These are phyloP conservation scores for Phytophthora vignae DNA, from an alignment of 352 stramenopile species.

Conservation along the genomic window DNA sequence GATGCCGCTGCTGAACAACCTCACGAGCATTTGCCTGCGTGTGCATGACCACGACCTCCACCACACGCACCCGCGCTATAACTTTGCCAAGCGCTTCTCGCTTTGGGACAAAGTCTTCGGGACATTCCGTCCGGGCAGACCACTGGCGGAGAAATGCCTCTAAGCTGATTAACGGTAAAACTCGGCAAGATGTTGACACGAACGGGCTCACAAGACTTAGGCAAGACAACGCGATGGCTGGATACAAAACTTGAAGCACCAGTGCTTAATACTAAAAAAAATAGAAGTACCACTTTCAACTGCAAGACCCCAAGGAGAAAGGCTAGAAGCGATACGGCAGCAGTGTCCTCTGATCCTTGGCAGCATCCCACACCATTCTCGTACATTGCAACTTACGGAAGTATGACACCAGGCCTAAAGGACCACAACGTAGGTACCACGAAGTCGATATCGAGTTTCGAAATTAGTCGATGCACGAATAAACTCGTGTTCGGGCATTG, in stretches of 20 bases:
- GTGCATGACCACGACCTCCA: constrained; percentile 89
- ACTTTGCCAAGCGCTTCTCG: constrained; percentile 91
- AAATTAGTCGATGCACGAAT: too few relatives aligned
- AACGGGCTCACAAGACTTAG: background rate
- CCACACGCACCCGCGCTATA: constrained; percentile 83
- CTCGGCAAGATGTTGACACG: background rate
- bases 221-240: background rate
- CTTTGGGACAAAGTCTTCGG: constrained; percentile 88
- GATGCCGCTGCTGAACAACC: constrained; percentile 68
- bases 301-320: too few relatives aligned
- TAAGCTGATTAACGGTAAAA: background rate
- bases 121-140: constrained; percentile 65
- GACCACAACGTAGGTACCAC: too few relatives aligned
- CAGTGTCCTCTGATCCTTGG: too few relatives aligned
- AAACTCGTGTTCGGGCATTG: too few relatives aligned
- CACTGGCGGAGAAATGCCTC: constrained; percentile 3
- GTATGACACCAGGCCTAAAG: too few relatives aligned
- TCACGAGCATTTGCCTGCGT: constrained; percentile 63
- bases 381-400: too few relatives aligned
- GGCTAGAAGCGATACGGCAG: too few relatives aligned
- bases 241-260: background rate
- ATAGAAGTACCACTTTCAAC: too few relatives aligned
- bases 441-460: too few relatives aligned
- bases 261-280: background rate
- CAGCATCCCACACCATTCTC: too few relatives aligned